Conservation (phyloP, 495 filamentous ascomycete species). For the Hypoxylon lenormandii region DNA sequence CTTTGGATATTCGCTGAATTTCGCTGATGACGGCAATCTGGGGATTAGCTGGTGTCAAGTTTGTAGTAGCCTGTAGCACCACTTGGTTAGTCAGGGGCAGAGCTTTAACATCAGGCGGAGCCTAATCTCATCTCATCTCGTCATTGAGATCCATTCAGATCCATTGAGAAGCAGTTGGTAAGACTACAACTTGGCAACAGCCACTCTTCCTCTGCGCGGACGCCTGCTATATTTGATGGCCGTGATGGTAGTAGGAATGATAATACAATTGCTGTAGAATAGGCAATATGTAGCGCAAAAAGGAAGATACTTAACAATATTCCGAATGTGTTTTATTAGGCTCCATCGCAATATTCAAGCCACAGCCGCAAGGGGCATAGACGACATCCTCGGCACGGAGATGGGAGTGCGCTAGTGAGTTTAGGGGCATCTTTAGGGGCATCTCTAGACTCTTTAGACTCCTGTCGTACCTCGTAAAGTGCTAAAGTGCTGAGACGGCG, state of each 20-base stretch:
- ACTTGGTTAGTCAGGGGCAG: neutral
- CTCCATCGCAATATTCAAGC: constrained; percentile 1
- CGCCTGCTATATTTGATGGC: too few species aligned
- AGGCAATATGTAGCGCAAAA: neutral
- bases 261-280: neutral
- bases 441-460: constrained; percentile 15
- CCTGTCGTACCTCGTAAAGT: constrained; percentile 13
- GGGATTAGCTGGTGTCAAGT: neutral
- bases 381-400: neutral
- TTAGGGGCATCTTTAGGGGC: constrained; percentile 10
- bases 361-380: neutral
- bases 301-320: neutral
- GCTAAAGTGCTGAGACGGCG: neutral
- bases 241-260: too few species aligned
- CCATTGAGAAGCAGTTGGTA: too few species aligned
- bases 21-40: too few species aligned
- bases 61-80: constrained; percentile 5
- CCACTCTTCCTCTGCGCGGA: too few species aligned
- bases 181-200: too few species aligned
- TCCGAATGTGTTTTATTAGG: neutral
- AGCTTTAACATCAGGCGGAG: neutral
- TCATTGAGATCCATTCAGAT: too few species aligned
- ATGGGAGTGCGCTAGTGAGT: constrained; percentile 18
- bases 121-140: neutral
- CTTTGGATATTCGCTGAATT: too few species aligned